These are phyloP conservation scores for Raphanus sativus DNA, from an alignment of 345 rosid genomes.

Conservation along the genomic window DNA sequence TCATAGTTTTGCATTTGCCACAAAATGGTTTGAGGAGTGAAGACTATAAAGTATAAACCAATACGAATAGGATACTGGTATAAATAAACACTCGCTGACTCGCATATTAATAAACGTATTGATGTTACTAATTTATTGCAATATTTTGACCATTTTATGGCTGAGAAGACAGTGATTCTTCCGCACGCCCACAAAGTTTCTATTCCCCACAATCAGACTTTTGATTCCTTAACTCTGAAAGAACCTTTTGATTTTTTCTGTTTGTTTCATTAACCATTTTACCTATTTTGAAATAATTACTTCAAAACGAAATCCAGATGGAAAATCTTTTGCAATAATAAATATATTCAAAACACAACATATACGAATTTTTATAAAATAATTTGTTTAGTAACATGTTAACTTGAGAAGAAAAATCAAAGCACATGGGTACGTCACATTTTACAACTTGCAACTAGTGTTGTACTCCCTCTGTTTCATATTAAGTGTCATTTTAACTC, in stretches of 20 bases:
- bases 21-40: neutral
- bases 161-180: neutral
- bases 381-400: neutral
- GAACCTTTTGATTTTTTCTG: neutral
- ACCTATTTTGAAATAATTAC: neutral
- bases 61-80: neutral
- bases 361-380: neutral
- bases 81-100: neutral
- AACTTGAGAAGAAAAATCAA: neutral
- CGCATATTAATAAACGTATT: neutral
- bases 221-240: conserved; percentile 1
- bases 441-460: neutral
- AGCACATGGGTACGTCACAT: neutral
- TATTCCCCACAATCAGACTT: conserved; percentile 39
- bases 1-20: too few species aligned
- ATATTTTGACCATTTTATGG: conserved; percentile 34
- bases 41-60: neutral
- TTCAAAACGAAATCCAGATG: conserved; percentile 2
- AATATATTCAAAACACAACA: neutral
- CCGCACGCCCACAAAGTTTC: conserved; percentile 44
- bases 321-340: neutral
- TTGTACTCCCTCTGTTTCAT: too few species aligned
- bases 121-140: neutral
- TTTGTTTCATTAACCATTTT: neutral
- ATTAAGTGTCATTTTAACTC: too few species aligned